Conservation (phyloP, 768 basidiomycete species). For the Lepiota brunneoincarnata region DNA sequence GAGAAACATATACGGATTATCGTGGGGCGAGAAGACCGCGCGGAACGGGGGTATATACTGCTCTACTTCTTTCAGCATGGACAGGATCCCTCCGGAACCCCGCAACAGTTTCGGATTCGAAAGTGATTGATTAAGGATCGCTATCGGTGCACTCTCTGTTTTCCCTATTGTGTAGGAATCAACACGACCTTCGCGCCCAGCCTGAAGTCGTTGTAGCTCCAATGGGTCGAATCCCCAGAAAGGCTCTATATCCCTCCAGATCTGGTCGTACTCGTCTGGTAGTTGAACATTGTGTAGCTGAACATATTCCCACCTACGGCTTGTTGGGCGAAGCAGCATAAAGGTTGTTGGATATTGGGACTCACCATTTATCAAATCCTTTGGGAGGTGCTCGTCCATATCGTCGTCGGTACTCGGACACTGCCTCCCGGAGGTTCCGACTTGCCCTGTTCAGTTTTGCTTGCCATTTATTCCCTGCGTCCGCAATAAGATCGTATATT, state of each 20-base stretch:
- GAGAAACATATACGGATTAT: conserved; percentile 32
- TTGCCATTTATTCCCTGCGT: conserved; percentile 68
- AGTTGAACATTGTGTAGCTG: conserved; percentile 42
- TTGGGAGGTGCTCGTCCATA: conserved; percentile 75
- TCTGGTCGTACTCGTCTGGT: conserved; percentile 55
- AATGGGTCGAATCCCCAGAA: conserved; percentile 39
- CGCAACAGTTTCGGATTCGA: conserved; percentile 22
- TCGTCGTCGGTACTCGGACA: conserved; percentile 70
- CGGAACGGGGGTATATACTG: conserved; percentile 36
- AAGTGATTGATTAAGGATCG: conserved; percentile 1
- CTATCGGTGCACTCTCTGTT: conserved; percentile 13
- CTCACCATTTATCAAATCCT: conserved; percentile 85
- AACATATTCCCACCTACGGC: conserved; percentile 42
- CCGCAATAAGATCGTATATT: conserved; percentile 70
- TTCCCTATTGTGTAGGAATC: conserved; percentile 36
- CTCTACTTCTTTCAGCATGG: conserved; percentile 35
- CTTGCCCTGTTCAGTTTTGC: conserved; percentile 63
- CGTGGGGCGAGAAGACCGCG: conserved; percentile 38
- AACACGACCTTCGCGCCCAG: conserved; percentile 24
- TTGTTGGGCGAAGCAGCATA: conserved; percentile 1
- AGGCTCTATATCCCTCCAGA: conserved; percentile 38
- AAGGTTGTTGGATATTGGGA: conserved; percentile 17
- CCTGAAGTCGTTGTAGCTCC: conserved; percentile 25
- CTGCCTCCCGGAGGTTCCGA: conserved; percentile 72
- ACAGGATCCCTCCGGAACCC: conserved; percentile 26